Evolutionary conservation across 176 grass and related monocot species (phyloP).

Genomic region (Chloris gayana): DNA sequence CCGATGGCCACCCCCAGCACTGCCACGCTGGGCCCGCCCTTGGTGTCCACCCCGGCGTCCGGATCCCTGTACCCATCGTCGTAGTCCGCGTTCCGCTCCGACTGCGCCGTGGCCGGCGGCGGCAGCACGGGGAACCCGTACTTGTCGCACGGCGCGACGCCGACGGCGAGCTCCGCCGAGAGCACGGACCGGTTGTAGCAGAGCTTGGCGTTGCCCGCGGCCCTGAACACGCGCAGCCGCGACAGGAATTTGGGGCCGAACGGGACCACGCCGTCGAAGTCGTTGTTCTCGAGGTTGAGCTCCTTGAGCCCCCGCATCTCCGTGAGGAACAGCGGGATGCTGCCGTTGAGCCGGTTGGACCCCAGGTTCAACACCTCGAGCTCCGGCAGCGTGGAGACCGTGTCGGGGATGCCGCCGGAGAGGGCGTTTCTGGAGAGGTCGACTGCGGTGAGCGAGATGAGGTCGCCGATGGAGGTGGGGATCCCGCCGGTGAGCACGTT

Average conservation of each 20-base stretch:
- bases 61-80: slow-evolving; percentile 40
- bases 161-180: slow-evolving; percentile 66
- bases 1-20: slow-evolving; percentile 97
- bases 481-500: slow-evolving; percentile 70
- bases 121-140: slow-evolving; percentile 78
- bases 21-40: slow-evolving; percentile 62
- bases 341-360: slow-evolving; percentile 89
- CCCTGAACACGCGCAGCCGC: slow-evolving; percentile 63
- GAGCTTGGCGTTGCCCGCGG: slow-evolving; percentile 77
- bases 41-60: slow-evolving; percentile 23
- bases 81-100: slow-evolving; percentile 62
- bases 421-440: slow-evolving; percentile 79
- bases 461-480: slow-evolving; percentile 73
- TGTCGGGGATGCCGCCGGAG: slow-evolving; percentile 68
- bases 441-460: slow-evolving; percentile 59
- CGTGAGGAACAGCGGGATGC: slow-evolving; percentile 65
- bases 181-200: slow-evolving; percentile 86
- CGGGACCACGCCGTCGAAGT: slow-evolving; percentile 85
- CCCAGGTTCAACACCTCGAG: slow-evolving; percentile 80
- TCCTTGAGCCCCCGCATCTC: slow-evolving; percentile 61
- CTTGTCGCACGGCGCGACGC: slow-evolving; percentile 84
- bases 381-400: slow-evolving; percentile 69
- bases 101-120: slow-evolving; percentile 52
- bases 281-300: slow-evolving; percentile 84
- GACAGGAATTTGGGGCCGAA: slow-evolving; percentile 76